Evolutionary conservation across 2,329 filamentous ascomycete genomes (phyloP), one percentile per base, ranked within the genome.

Genomic region (Apiospora sp.): DNA sequence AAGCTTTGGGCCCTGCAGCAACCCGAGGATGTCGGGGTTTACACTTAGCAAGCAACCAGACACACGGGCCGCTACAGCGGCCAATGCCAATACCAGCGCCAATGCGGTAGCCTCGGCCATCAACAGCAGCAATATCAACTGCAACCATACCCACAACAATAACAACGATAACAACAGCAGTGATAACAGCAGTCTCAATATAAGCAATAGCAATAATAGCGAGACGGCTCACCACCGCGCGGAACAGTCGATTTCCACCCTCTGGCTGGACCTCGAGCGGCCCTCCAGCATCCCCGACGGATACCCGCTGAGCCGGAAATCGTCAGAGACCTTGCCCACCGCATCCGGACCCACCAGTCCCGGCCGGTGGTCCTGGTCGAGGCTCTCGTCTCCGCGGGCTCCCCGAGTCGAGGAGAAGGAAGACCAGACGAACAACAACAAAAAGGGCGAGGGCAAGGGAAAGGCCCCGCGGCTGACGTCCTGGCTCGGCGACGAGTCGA

Each of bases 181-280:
- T 13, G 16, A 24, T 6, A 27, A 4, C 12, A 61, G 30, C 16
- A 58, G 13, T 13, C 24, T 24, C 13, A 58, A 30, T 8, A 14
- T 34, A 16, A 19, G 22, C 7, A 37, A 10, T 54, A 30, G 2
- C 24, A 16, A 14, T 8, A 37, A 8, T 37, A 30, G 10, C 12
- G 54, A 34, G 3, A 34, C 54, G n/a, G 7, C 5, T 3, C 30
- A 34, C 30, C 54, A 61, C 16, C 54, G 54, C 27, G 27, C 54
- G 1, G 54, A 61, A 8, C 30, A 37, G 30, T 61, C 54, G 7
- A 61, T 61, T 12, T 61, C 54, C 16, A 61, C 54, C 22, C 34
- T 61, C 54, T 34, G 54, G 30, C 54, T 61, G 30, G 54, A 61
- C 16, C 54, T 61, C 27, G 54, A 61, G n/a, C 27, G 30, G 16